Percentiles rank a stretch among this genome's conserved stretches.
Evolutionary conservation across 169 alveolate species (phyloP).

Genomic region (Eimeria sp.): DNA sequence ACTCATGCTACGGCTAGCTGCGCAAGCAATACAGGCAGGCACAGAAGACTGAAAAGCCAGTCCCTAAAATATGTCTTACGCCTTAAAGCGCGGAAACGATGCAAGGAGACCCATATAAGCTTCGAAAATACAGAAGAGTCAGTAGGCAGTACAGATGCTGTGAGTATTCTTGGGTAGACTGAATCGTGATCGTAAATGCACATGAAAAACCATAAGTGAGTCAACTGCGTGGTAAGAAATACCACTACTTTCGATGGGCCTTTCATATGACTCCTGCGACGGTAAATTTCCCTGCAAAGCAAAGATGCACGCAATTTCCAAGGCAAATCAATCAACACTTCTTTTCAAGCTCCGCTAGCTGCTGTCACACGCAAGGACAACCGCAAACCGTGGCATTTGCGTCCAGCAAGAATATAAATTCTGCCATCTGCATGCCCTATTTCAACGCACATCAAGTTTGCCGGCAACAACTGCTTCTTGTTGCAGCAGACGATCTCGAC

Average conservation of each 20-base stretch:
- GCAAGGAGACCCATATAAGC: neutral
- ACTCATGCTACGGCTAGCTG: conserved; percentile 35
- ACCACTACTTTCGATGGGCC: neutral
- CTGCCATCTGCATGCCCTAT: neutral
- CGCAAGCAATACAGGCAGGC: neutral
- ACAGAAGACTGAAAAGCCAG: neutral
- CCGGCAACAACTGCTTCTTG: conserved; percentile 40
- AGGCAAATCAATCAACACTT: neutral
- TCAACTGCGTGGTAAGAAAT: neutral
- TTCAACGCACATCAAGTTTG: conserved; percentile 23
- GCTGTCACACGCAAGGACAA: neutral
- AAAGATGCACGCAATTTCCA: neutral
- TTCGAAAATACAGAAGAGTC: neutral
- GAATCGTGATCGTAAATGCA: neutral
- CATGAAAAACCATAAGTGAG: neutral
- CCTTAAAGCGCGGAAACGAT: neutral
- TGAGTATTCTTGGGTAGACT: neutral
- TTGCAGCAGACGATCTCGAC: conserved; percentile 43
- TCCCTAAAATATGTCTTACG: neutral
- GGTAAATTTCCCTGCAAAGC: conserved; percentile 14
- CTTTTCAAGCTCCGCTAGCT: neutral
- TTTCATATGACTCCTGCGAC: neutral
- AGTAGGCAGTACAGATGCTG: neutral
- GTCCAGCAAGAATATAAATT: neutral
- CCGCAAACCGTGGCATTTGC: neutral